phyloP scores from a whole-genome alignment of 805 yeast genomes.

The Grigorovia yakushimaensis region DNA sequence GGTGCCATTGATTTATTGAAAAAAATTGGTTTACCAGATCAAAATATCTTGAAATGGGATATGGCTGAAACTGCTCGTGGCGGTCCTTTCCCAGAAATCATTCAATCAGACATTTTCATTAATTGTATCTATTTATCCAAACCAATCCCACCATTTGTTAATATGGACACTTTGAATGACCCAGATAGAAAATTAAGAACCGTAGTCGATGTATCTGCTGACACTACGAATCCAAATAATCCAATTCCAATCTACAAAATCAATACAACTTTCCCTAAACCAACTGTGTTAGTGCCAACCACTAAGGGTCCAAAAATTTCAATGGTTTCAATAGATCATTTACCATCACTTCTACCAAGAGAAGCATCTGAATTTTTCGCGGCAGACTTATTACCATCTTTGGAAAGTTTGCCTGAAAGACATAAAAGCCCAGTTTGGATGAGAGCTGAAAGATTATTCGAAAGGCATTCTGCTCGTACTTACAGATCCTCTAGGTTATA shows the following conservation, averaged over 20 bases:
- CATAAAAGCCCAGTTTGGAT: conserved; percentile 83
- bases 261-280: conserved; percentile 84
- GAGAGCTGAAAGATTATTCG: conserved; percentile 74
- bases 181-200: conserved; percentile 72
- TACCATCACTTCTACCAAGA: conserved; percentile 92
- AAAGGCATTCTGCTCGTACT: conserved; percentile 74
- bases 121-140: conserved; percentile 91
- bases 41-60: conserved; percentile 85
- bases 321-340: conserved; percentile 91
- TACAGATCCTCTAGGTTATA: conserved; percentile 37
- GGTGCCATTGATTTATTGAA: conserved; percentile 84
- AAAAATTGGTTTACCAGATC: conserved; percentile 81
- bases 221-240: conserved; percentile 96
- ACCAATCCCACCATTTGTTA: conserved; percentile 89
- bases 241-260: conserved; percentile 90
- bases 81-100: conserved; percentile 93
- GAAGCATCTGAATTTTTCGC: conserved; percentile 93
- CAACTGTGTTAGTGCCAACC: conserved; percentile 78
- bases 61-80: conserved; percentile 93
- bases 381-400: conserved; percentile 81
- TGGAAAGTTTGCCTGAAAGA: conserved; percentile 76
- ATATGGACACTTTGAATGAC: conserved; percentile 54
- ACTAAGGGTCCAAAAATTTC: conserved; percentile 76
- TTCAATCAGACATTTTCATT: conserved; percentile 75
- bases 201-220: conserved; percentile 96